A percentile compares a stretch with the other conserved stretches of the same genome.
Conservation (phyloP, 2,329 filamentous ascomycete species). For the Monilinia fructigena region DNA sequence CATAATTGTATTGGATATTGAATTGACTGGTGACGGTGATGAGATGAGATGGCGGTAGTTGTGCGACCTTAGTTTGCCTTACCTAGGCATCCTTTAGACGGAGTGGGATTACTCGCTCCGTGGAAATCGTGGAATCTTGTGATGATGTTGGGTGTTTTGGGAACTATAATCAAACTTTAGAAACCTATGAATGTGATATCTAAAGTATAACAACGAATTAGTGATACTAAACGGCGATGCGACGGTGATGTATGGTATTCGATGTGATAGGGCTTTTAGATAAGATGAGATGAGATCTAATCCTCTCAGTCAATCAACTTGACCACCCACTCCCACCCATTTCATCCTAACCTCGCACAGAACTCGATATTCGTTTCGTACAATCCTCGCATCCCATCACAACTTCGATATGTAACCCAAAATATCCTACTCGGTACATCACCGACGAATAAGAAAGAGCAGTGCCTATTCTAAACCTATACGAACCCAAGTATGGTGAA, state of each 20-base stretch:
- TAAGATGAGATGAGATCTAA: constrained; percentile 19
- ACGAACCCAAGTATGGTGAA: background rate
- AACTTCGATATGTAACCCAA: background rate
- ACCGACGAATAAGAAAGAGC: constrained; percentile 7
- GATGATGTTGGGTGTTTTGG: background rate
- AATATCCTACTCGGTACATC: background rate
- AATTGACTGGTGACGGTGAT: background rate
- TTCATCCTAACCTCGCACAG: background rate
- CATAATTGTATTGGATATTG: background rate
- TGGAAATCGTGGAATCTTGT: background rate
- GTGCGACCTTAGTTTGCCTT: background rate
- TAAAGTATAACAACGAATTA: background rate
- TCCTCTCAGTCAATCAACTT: background rate
- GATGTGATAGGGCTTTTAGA: constrained; percentile 12
- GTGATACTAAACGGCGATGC: constrained; percentile 13
- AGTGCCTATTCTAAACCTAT: background rate
- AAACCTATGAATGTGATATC: constrained; percentile 3
- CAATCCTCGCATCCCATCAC: background rate
- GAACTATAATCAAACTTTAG: background rate
- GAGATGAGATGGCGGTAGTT: constrained; percentile 15
- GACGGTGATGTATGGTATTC: background rate
- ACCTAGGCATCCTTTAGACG: background rate
- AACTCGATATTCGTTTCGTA: background rate
- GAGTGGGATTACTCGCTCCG: constrained; percentile 8
- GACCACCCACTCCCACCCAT: background rate